phyloP scores from a whole-genome alignment of 805 yeast genomes.

The Sugiyamaella smithiae region DNA sequence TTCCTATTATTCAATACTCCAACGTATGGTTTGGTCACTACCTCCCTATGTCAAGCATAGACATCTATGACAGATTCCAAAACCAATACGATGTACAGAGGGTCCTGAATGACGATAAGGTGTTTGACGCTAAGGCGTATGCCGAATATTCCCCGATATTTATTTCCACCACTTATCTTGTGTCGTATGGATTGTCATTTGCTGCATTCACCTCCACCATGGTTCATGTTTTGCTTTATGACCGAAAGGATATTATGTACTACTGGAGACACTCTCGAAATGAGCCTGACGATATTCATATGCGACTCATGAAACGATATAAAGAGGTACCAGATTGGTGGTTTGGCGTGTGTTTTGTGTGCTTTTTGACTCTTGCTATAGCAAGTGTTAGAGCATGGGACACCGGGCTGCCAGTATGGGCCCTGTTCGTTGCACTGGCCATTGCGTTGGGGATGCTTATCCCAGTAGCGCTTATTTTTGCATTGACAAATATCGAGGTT shows the following conservation, averaged over 20 bases:
- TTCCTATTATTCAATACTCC: slow-evolving; percentile 52
- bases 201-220: slow-evolving; percentile 64
- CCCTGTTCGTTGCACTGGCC: slow-evolving; percentile 52
- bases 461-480: slow-evolving; percentile 60
- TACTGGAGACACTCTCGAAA: slow-evolving; percentile 44
- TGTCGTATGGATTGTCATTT: slow-evolving; percentile 60
- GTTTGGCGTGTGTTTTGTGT: slow-evolving; percentile 46
- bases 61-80: slow-evolving; percentile 52
- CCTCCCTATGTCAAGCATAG: slow-evolving; percentile 53
- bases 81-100: slow-evolving; percentile 47
- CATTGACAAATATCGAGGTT: slow-evolving; percentile 58
- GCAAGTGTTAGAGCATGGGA: slow-evolving; percentile 41
- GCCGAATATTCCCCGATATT: slow-evolving; percentile 61
- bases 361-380: slow-evolving; percentile 46
- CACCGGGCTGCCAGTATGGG: slow-evolving; percentile 58
- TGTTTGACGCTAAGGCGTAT: slow-evolving; percentile 48
- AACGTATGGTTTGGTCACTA: slow-evolving; percentile 59
- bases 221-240: slow-evolving; percentile 55
- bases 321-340: slow-evolving; percentile 66
- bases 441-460: slow-evolving; percentile 54
- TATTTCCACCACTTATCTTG: slow-evolving; percentile 54
- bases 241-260: slow-evolving; percentile 52
- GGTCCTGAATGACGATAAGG: slow-evolving; percentile 40
- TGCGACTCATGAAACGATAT: slow-evolving; percentile 55
- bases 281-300: slow-evolving; percentile 49